Evolutionary conservation across 2,329 filamentous ascomycete genomes (phyloP), one percentile per base, ranked within the genome.

Genomic region (Paraphoma sp.): DNA sequence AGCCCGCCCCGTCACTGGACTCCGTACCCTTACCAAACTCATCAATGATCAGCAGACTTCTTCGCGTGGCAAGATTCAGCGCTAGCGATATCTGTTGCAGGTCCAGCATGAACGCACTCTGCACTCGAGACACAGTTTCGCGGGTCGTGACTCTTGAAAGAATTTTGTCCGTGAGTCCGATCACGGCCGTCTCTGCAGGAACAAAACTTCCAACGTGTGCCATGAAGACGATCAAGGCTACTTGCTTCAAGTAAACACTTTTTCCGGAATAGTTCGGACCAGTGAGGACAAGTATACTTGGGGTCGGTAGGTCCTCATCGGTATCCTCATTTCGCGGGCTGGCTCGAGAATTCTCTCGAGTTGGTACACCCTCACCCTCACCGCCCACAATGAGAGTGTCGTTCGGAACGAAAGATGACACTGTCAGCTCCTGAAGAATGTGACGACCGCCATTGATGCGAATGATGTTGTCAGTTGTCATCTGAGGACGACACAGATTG

Each of bases 241-340:
- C 86, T 74, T 99, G 94, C 75, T 96, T 99, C 71, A 98, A 83
- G 75, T 97, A 98, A 0, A 98, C 87, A 65, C 93, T 98, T 76
- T 99, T 99, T 0, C 95, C 95, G 0, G 95, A 98, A 73, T 95
- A 96, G 67, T 99, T 99, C 4, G 95, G 93, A 0, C 95, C 95
- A 0, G 95, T 98, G 67, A 99, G 77, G 6, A 97, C 80, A 11
- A 97, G 74, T 78, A 92, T 89, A 62, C 85, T 92, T 11, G 90
- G 87, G 2, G 71, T 72, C 4, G 75, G 63, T 6, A 56, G 43
- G 10, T 46, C 42, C 63, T 56, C 14, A 18, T 54, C 30, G n/a
- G 52, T 44, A 45, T 45, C 48, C 7, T 29, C 48, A 12, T 23
- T 40, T 7, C 57, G 48, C 18, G 60, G 58, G 36, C 46, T 63